A percentile compares a stretch with the other conserved stretches of the same genome.
Conservation (phyloP, 768 basidiomycete genomes). For the Megacollybia marginata region DNA sequence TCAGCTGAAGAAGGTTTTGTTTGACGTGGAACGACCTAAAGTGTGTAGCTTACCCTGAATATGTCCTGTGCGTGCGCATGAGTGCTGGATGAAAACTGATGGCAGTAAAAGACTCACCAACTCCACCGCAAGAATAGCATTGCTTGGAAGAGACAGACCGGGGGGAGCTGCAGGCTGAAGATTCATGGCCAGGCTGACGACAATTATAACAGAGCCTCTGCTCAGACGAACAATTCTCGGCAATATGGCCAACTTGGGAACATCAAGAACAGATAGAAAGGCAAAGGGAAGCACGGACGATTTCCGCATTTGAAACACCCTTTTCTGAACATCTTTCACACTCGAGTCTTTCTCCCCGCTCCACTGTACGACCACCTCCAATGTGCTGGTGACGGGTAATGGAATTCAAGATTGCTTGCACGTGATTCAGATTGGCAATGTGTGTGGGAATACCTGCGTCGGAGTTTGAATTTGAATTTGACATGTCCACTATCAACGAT, state of each 20-base stretch:
- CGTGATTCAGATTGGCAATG: no score
- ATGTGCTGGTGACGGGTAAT: no score
- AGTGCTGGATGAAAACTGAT: no score
- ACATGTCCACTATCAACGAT: no score
- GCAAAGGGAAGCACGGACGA: conserved; percentile 41
- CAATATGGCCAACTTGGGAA: conserved; percentile 62
- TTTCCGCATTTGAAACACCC: conserved; percentile 94
- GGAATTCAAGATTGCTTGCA: no score
- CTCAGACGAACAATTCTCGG: conserved; percentile 85
- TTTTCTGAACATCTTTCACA: conserved; percentile 18
- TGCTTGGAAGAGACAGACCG: conserved; percentile 80
- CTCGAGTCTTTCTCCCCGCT: no score
- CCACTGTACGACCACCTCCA: no score
- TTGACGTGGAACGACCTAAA: not conserved
- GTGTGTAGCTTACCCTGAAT: conserved; percentile 43
- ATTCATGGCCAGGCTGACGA: conserved; percentile 91
- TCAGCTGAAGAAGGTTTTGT: conserved; percentile 39
- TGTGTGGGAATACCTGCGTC: no score
- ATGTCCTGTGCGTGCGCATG: conserved; percentile 25
- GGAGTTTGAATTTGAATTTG: no score
- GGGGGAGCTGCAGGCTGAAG: conserved; percentile 79
- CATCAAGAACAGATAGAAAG: conserved; percentile 5
- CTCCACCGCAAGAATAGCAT: conserved; percentile 89
- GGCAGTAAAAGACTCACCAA: conserved; percentile 34
- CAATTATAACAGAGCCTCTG: conserved; percentile 87